Evolutionary conservation across 805 yeast genomes (phyloP), one percentile per base, ranked within the genome.

Genomic region (Candida loeiensis): DNA sequence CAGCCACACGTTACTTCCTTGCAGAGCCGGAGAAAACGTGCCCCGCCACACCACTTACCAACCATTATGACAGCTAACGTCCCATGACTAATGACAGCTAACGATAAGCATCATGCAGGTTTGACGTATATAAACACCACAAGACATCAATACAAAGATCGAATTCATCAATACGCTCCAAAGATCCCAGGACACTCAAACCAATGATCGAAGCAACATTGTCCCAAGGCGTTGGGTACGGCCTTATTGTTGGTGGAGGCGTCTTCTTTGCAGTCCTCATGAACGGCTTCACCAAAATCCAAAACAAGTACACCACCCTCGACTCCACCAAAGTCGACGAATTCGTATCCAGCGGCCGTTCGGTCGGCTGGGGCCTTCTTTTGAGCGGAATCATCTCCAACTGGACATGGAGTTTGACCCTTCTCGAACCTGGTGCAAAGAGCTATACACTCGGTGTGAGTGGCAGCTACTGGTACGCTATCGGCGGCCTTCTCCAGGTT

Each of bases 371-470:
- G 17, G 41, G 39, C 5, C 39, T 40, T 17, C 18, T 60, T 43
- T 12, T 40, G 41, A 25, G 57, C 52, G 19, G 61, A 57, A 37
- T 62, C 57, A 13, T 38, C 15, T 54, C 59, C 12, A 47, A 53
- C 37, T 58, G 62, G 64, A 53, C 58, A 3, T 56, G 62, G 61
- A 44, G 56, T 22, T 46, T 53, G 24, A 55, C 61, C 0, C 41
- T 58, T n/a, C 43, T 58, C 29, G 51, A 50, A 24, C 44, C 57
- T 1, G 54, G 54, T 6, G 49, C 56, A 12, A 47, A 50, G 43
- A 36, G 50, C 17, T 56, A 54, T 40, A 37, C 45, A 15, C 37
- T 51, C 16, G 61, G 61, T 2, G 27, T 56, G 32, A 41, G 49
- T 26, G 62, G 61, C 2, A 43, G 51, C 8, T 58, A 49, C 34